Evolutionary conservation across 768 basidiomycete genomes (phyloP).

Genomic region (Pulveroboletus sp.): DNA sequence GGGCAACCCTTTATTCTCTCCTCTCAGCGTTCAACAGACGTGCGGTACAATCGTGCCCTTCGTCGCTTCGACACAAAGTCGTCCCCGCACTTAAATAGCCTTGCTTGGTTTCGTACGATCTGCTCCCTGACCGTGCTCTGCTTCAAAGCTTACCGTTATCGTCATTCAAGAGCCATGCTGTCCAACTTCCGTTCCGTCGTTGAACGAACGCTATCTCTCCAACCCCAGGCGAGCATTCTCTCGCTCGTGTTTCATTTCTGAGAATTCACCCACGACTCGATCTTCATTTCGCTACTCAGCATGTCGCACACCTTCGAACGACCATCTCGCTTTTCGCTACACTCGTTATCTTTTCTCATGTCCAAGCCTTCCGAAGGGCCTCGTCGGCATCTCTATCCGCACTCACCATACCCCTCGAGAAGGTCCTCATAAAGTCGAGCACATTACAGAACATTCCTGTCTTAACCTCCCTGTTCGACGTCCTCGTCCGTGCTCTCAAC

Average conservation of each 20-base stretch:
- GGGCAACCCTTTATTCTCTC: background rate
- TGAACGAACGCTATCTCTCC: slow-evolving; percentile 6
- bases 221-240: slow-evolving; percentile 6
- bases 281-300: background rate
- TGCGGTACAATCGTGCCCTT: background rate
- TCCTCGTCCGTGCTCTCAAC: slow-evolving; percentile 12
- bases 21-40: background rate
- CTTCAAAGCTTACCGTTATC: background rate
- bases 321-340: slow-evolving; percentile 5
- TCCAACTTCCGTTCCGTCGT: slow-evolving; percentile 7
- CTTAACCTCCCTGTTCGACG: slow-evolving; percentile 5
- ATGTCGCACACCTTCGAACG: background rate
- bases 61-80: background rate
- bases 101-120: background rate
- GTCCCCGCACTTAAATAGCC: background rate
- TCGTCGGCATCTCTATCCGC: slow-evolving; percentile 1
- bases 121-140: background rate
- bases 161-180: background rate
- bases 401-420: slow-evolving; percentile 4
- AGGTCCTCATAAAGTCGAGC: slow-evolving; percentile 1
- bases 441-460: background rate
- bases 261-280: background rate
- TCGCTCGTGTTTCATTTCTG: background rate
- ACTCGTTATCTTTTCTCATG: slow-evolving; percentile 7
- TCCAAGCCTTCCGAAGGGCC: slow-evolving; percentile 5